These are phyloP conservation scores for Erythrophleum fordii DNA, from an alignment of 306 rosid genomes.

Conservation along the genomic window DNA sequence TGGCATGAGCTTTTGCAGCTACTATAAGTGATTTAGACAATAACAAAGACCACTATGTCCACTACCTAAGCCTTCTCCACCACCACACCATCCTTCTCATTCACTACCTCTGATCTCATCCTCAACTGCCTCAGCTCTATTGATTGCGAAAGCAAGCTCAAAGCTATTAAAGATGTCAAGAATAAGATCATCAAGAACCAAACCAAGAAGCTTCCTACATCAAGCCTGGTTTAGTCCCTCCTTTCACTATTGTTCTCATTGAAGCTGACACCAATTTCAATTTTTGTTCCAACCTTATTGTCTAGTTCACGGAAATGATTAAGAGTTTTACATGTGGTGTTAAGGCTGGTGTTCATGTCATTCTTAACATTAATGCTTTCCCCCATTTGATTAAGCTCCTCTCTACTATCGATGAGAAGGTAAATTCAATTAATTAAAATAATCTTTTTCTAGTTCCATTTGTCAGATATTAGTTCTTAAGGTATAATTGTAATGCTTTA, in stretches of 20 bases:
- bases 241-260: constrained; percentile 61
- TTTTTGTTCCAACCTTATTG: constrained; percentile 56
- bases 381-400: constrained; percentile 65
- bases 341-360: constrained; percentile 76
- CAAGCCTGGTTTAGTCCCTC: constrained; percentile 79
- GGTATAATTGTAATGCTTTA: neutral
- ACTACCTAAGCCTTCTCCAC: constrained; percentile 50
- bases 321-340: constrained; percentile 92
- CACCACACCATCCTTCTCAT: too few species aligned
- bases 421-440: constrained; percentile 31
- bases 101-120: constrained; percentile 57
- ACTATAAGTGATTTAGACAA: constrained; percentile 11
- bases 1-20: constrained; percentile 53
- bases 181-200: constrained; percentile 90
- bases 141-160: constrained; percentile 64
- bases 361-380: constrained; percentile 74
- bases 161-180: constrained; percentile 83
- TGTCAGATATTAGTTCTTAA: neutral
- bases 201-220: constrained; percentile 82
- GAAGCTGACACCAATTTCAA: constrained; percentile 34
- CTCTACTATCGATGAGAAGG: constrained; percentile 73
- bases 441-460: neutral
- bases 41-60: constrained; percentile 53
- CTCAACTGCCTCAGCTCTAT: constrained; percentile 62
- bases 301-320: constrained; percentile 79